phyloP scores from a whole-genome alignment of 768 basidiomycete genomes.

The Phlebiopsis flavidoalba region DNA sequence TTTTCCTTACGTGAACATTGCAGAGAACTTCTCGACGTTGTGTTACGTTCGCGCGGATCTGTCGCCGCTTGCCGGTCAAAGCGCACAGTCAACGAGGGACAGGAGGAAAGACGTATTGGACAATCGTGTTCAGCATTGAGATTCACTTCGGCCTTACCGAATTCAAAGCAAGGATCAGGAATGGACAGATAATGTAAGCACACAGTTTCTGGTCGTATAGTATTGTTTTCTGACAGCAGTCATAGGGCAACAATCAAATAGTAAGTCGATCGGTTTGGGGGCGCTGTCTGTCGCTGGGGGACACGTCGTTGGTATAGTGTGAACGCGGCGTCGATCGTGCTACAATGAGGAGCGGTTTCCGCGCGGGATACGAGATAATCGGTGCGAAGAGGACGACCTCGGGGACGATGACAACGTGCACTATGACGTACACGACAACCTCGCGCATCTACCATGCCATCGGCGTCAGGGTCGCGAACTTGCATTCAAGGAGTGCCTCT shows the following conservation, averaged over 20 bases:
- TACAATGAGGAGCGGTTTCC: conserved; percentile 77
- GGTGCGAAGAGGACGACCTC: conserved; percentile 67
- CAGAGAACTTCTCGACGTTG: conserved; percentile 70
- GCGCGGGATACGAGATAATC: too few species aligned
- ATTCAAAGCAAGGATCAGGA: conserved; percentile 78
- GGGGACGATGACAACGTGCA: conserved; percentile 62
- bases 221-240: background rate
- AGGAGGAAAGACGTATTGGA: conserved; percentile 73
- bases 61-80: conserved; percentile 64
- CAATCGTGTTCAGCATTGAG: conserved; percentile 78
- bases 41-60: conserved; percentile 77
- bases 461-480: conserved; percentile 37
- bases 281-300: background rate
- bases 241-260: conserved; percentile 66
- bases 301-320: conserved; percentile 24
- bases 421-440: conserved; percentile 23
- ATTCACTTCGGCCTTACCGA: conserved; percentile 82
- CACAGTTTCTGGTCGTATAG: background rate
- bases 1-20: background rate
- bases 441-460: conserved; percentile 37
- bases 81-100: conserved; percentile 61
- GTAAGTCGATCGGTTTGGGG: conserved; percentile 35
- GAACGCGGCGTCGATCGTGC: conserved; percentile 76
- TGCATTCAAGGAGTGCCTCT: conserved; percentile 5
- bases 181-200: conserved; percentile 72